Evolutionary conservation across 2,329 filamentous ascomycete genomes (phyloP).

Genomic region (Colletotrichum noveboracense): DNA sequence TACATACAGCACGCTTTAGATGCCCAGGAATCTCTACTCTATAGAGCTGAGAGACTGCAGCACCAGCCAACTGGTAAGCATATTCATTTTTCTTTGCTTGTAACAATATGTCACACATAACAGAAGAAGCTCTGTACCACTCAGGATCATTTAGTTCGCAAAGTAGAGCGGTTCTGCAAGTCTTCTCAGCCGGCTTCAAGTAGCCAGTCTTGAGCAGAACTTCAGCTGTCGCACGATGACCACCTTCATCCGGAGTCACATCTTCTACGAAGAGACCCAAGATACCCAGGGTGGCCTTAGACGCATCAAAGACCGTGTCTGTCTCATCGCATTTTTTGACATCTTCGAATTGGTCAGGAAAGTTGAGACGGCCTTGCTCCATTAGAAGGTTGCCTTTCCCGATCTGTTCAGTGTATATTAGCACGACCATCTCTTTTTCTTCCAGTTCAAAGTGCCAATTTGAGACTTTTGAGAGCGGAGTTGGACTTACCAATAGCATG

Average conservation of each 20-base stretch:
- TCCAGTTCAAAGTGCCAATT: background rate
- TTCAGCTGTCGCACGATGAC: background rate
- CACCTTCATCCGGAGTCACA: background rate
- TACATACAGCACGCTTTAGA: background rate
- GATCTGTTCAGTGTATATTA: background rate
- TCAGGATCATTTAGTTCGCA: background rate
- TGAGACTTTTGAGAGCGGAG: background rate
- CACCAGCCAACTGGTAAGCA: background rate
- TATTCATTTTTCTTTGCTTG: background rate
- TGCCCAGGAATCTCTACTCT: background rate
- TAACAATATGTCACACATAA: background rate
- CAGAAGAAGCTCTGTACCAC: background rate
- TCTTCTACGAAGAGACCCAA: background rate
- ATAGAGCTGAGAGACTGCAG: background rate
- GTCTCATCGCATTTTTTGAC: background rate
- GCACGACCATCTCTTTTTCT: rapidly evolving
- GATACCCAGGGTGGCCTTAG: background rate
- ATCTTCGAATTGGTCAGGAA: background rate
- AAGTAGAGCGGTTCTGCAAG: background rate
- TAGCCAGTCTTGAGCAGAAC: background rate
- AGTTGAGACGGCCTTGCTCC: background rate
- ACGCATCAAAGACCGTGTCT: background rate
- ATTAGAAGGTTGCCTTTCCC: background rate
- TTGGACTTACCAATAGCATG: background rate
- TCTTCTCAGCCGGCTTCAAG: background rate